Evolutionary conservation across 2,329 filamentous ascomycete genomes (phyloP).

Genomic region (Pseudogymnoascus sp.): DNA sequence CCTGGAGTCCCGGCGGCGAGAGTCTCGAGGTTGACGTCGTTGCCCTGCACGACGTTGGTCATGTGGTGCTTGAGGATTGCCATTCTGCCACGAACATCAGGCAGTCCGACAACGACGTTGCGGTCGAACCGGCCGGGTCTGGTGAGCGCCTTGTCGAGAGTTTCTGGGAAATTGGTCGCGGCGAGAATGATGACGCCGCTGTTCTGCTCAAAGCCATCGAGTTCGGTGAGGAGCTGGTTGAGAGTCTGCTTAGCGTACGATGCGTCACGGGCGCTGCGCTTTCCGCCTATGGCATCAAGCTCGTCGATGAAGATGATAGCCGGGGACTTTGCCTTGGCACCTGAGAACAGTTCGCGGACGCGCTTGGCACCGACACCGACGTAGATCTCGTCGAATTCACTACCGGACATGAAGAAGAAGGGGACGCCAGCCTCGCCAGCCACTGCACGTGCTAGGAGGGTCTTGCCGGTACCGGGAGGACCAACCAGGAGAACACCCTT

Average conservation of each 20-base stretch:
- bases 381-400: conserved; percentile 97
- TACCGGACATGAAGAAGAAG: conserved; percentile 99
- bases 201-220: conserved; percentile 93
- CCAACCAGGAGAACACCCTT: conserved; percentile 94
- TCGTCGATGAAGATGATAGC: conserved; percentile 95
- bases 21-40: conserved; percentile 73
- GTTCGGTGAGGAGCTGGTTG: conserved; percentile 91
- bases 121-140: conserved; percentile 93
- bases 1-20: conserved; percentile 84
- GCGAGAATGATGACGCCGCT: conserved; percentile 92
- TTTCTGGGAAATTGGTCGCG: conserved; percentile 90
- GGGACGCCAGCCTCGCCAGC: conserved; percentile 95
- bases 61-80: conserved; percentile 91
- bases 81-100: conserved; percentile 86
- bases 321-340: conserved; percentile 77
- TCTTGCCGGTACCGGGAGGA: conserved; percentile 95
- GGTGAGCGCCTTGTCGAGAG: conserved; percentile 89
- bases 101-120: conserved; percentile 78
- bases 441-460: conserved; percentile 86
- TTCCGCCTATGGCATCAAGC: conserved; percentile 87
- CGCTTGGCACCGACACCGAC: conserved; percentile 95
- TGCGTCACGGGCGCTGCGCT: conserved; percentile 84
- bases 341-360: conserved; percentile 82
- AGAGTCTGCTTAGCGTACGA: conserved; percentile 95
- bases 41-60: conserved; percentile 74